A percentile compares a stretch with the other conserved stretches of the same genome.
Evolutionary conservation across 805 yeast species (phyloP).

Genomic region (Starmera amethionina): DNA sequence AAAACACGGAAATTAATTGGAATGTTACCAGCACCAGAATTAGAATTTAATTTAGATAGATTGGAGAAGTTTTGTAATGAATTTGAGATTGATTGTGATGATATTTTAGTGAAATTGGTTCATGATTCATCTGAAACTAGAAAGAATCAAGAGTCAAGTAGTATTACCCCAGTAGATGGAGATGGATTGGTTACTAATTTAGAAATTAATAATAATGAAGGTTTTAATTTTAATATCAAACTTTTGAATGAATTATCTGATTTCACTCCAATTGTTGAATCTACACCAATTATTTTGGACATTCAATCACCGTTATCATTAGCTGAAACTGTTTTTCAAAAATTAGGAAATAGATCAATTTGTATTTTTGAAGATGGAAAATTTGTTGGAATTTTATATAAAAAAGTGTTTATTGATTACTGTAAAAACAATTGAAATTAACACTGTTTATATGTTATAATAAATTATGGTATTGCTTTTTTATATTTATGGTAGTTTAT

Average conservation of each 20-base stretch:
- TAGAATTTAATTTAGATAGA: constrained; percentile 40
- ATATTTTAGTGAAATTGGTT: background rate
- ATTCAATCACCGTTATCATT: constrained; percentile 37
- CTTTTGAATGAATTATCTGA: constrained; percentile 22
- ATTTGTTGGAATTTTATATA: constrained; percentile 42
- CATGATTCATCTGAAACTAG: background rate
- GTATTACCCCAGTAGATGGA: background rate
- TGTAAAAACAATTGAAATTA: constrained; percentile 11
- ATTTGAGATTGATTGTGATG: background rate
- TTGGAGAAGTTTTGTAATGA: background rate
- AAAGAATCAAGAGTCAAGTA: background rate
- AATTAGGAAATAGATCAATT: constrained; percentile 39
- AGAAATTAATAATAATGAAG: background rate
- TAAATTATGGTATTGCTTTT: no score
- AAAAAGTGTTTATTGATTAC: constrained; percentile 41
- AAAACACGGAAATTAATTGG: constrained; percentile 26
- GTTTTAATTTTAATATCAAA: background rate
- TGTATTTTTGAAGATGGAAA: constrained; percentile 36
- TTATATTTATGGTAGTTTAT: no score
- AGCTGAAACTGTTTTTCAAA: constrained; percentile 41
- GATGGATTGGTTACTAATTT: background rate
- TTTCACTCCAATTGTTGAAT: constrained; percentile 32
- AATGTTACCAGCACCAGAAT: constrained; percentile 36
- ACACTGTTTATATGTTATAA: background rate
- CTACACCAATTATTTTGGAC: constrained; percentile 37